These are phyloP conservation scores for Chenopodium album DNA, from an alignment of 148 eudicot species.

Conservation along the genomic window DNA sequence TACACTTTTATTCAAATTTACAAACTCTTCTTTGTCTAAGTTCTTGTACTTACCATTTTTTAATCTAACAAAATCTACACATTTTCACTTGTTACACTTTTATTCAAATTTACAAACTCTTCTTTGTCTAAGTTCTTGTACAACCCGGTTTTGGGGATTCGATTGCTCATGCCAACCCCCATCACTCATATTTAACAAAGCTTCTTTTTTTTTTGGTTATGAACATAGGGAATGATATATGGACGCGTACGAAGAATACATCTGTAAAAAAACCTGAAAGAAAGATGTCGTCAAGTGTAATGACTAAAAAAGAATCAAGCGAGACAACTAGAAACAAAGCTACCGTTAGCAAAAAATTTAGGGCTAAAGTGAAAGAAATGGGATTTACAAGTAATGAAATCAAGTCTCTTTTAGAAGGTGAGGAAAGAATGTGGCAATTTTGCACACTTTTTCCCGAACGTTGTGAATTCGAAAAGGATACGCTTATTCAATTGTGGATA, in stretches of 20 bases:
- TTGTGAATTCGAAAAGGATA: conserved; percentile 15
- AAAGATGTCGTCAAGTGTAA: background rate
- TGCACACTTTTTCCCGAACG: conserved; percentile 8
- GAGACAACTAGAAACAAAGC: background rate
- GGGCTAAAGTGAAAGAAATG: background rate
- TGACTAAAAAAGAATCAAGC: background rate
- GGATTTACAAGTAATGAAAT: background rate
- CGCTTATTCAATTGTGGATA: conserved; percentile 7
- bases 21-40: no score
- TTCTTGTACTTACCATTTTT: no score
- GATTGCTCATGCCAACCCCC: no score
- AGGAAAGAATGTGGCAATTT: background rate
- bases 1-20: no score
- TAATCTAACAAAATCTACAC: no score
- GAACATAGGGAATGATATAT: background rate
- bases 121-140: no score
- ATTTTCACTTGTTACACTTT: no score
- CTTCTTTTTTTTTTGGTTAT: no score
- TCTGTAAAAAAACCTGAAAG: background rate
- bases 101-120: no score
- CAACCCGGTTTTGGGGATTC: no score
- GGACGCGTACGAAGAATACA: background rate
- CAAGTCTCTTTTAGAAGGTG: background rate
- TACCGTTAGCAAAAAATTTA: background rate
- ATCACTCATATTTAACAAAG: no score